phyloP scores from a whole-genome alignment of 2,329 filamentous ascomycete genomes.

The Cladophialophora bantiana region DNA sequence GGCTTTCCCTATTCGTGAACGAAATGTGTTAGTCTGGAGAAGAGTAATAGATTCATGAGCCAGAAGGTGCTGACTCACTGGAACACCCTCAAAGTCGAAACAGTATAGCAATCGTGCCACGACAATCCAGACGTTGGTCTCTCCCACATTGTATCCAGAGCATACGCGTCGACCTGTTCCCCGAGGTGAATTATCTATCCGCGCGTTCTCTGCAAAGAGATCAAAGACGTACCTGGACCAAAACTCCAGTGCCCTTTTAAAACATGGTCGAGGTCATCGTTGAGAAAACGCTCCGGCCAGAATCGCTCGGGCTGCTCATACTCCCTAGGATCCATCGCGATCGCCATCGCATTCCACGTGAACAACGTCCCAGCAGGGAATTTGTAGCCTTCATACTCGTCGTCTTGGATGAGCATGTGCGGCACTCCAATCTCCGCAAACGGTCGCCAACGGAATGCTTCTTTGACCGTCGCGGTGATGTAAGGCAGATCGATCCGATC shows the following conservation, averaged over 20 bases:
- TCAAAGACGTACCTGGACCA: constrained; percentile 30
- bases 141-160: constrained; percentile 35
- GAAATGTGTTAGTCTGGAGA: not conserved
- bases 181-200: not conserved
- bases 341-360: constrained; percentile 54
- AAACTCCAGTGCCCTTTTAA: constrained; percentile 43
- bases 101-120: constrained; percentile 33
- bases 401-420: constrained; percentile 38
- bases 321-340: constrained; percentile 50
- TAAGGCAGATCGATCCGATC: constrained; percentile 45
- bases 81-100: constrained; percentile 35
- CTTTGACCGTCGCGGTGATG: constrained; percentile 45
- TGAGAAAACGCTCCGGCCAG: constrained; percentile 35
- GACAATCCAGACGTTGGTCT: constrained; percentile 35
- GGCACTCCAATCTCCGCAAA: constrained; percentile 50
- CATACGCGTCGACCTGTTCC: constrained; percentile 32
- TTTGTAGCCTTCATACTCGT: constrained; percentile 53
- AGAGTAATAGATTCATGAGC: too few relatives aligned
- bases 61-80: constrained; percentile 20
- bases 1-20: constrained; percentile 26
- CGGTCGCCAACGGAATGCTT: constrained; percentile 48
- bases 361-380: constrained; percentile 60
- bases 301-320: constrained; percentile 38
- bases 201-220: not conserved
- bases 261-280: constrained; percentile 40